Percentiles rank a stretch among this genome's conserved stretches.
These are phyloP conservation scores for Pilatotrama ljubarskyi DNA, from an alignment of 768 basidiomycete genomes.

Conservation along the genomic window DNA sequence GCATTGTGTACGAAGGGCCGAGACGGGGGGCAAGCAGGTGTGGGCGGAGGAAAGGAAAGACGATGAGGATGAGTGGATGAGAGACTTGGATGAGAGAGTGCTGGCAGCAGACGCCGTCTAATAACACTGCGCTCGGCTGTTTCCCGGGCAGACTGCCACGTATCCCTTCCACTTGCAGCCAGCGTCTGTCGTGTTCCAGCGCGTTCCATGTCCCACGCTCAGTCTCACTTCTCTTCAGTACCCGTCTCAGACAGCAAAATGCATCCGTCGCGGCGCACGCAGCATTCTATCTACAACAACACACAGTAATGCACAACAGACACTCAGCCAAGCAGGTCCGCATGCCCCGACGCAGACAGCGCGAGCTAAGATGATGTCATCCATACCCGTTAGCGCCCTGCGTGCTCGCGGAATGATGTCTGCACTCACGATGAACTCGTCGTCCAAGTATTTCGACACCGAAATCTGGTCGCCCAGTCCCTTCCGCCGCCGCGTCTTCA, in stretches of 20 bases:
- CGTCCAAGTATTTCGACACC: constrained; percentile 95
- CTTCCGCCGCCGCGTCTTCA: constrained; percentile 95
- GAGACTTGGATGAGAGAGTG: constrained; percentile 2
- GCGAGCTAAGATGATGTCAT: constrained; percentile 60
- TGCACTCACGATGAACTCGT: constrained; percentile 85
- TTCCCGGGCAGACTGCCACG: constrained; percentile 38
- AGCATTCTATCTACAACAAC: constrained; percentile 20
- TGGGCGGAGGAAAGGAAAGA: constrained; percentile 38
- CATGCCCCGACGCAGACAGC: constrained; percentile 94
- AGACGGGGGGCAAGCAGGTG: constrained; percentile 38
- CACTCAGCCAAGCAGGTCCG: constrained; percentile 75
- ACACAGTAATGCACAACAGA: neutral
- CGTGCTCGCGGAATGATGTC: neutral
- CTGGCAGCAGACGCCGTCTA: constrained; percentile 21
- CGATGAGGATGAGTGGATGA: constrained; percentile 32
- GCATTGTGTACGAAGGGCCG: constrained; percentile 80
- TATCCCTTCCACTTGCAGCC: constrained; percentile 32
- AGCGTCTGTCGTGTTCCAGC: constrained; percentile 21
- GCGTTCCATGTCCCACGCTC: constrained; percentile 41
- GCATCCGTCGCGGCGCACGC: constrained; percentile 21
- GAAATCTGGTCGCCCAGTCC: constrained; percentile 97
- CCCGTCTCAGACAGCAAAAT: constrained; percentile 6
- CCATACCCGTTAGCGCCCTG: neutral
- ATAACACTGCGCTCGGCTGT: constrained; percentile 36
- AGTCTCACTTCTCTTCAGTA: constrained; percentile 29